Evolutionary conservation across 2,329 filamentous ascomycete species (phyloP).

Genomic region (Helotiales sp.): DNA sequence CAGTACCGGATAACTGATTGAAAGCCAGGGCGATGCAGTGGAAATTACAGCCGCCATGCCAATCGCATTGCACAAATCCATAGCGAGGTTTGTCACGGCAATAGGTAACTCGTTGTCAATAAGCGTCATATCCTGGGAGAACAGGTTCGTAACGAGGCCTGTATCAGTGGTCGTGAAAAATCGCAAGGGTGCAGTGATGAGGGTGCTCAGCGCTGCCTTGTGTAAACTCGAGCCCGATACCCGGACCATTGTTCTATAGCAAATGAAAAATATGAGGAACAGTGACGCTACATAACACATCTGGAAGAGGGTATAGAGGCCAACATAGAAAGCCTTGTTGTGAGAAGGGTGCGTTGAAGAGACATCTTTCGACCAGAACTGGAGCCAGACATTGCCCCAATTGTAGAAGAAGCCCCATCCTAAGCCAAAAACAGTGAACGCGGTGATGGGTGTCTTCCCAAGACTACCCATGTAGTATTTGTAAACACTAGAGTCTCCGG

Average conservation of each 20-base stretch:
- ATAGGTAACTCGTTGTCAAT: conserved; percentile 10
- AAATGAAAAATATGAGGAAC: conserved; percentile 32
- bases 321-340: conserved; percentile 37
- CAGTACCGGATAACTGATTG: conserved; percentile 35
- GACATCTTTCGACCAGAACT: conserved; percentile 38
- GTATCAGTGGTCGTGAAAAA: conserved; percentile 12
- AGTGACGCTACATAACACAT: conserved; percentile 36
- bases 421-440: conserved; percentile 22
- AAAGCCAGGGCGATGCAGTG: conserved; percentile 39
- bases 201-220: conserved; percentile 30
- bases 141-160: background rate
- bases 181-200: conserved; percentile 22
- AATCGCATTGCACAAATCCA: conserved; percentile 16
- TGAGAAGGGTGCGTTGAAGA: conserved; percentile 29
- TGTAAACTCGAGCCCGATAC: conserved; percentile 38
- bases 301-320: conserved; percentile 40
- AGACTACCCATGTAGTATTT: conserved; percentile 29
- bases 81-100: conserved; percentile 16
- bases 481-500: conserved; percentile 33
- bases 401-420: conserved; percentile 36
- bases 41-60: conserved; percentile 37
- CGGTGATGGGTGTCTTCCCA: background rate
- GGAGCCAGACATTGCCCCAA: conserved; percentile 26
- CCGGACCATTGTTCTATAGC: conserved; percentile 28
- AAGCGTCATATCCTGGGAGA: conserved; percentile 17